Percentiles rank a stretch among this genome's conserved stretches.
phyloP scores from a whole-genome alignment of 176 grass and related monocot species.

The Raddia guianensis region DNA sequence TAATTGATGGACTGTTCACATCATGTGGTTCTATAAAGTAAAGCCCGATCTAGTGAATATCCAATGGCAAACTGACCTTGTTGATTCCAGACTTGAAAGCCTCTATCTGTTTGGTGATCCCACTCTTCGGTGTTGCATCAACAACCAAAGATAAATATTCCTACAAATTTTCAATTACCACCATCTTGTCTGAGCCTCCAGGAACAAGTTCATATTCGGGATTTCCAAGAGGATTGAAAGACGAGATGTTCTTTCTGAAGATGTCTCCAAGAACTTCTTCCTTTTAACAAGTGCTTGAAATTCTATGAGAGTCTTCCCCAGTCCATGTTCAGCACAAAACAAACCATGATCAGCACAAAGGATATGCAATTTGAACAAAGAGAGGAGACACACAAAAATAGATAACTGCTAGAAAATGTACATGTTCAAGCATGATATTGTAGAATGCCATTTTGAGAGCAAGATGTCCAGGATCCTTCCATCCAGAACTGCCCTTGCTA shows the following conservation, averaged over 20 bases:
- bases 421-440: slow-evolving; percentile 77
- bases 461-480: slow-evolving; percentile 76
- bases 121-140: slow-evolving; percentile 55
- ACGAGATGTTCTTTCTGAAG: slow-evolving; percentile 21
- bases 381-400: background rate
- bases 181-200: slow-evolving; percentile 48
- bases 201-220: slow-evolving; percentile 56
- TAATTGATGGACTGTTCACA: slow-evolving; percentile 35
- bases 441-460: slow-evolving; percentile 77
- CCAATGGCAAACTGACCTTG: slow-evolving; percentile 39
- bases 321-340: slow-evolving; percentile 56
- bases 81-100: slow-evolving; percentile 70
- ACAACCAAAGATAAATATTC: slow-evolving; percentile 60
- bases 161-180: slow-evolving; percentile 54
- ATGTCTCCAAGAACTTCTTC: slow-evolving; percentile 59
- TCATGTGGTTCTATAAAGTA: background rate
- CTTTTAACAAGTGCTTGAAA: slow-evolving; percentile 67
- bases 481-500: slow-evolving; percentile 76
- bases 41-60: background rate
- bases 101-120: slow-evolving; percentile 55
- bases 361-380: slow-evolving; percentile 19
- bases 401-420: slow-evolving; percentile 46
- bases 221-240: slow-evolving; percentile 59
- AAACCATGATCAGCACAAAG: slow-evolving; percentile 38
- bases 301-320: slow-evolving; percentile 68